Evolutionary conservation across 306 rosid species (phyloP), one percentile per base, ranked within the genome.

Genomic region (Cicer bijugum): DNA sequence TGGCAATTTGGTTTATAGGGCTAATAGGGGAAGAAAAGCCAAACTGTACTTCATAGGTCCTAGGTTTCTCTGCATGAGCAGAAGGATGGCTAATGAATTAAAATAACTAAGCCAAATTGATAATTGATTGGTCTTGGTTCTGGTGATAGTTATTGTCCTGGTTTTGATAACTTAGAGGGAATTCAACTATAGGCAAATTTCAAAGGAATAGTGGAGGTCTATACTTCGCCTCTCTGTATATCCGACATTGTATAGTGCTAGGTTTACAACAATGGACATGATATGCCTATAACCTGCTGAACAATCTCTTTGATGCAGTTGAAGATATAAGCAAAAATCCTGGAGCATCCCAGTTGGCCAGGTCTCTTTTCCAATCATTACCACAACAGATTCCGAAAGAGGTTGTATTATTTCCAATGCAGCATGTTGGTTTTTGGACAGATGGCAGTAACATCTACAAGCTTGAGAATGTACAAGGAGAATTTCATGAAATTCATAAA

Each of bases 231-330:
- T 17, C 69, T 42, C 38, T 64, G 51, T 64, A 40, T 42, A 42
- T 42, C 69, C 69, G 38, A 64, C 37, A 64, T 28, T 75, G 51
- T 69, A 6, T 67, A 55, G 71, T 77, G 80, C 57, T 80, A 68
- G 84, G 82, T 63, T 72, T 77, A 53, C 69, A 80, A 47, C 75
- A 77, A 78, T 70, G 81, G 67, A 77, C 75, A 74, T 19, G 53
- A 35, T 48, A 74, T 58, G 40, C 83, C 85, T 84, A 78, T 84
- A 77, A 81, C 79, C 74, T 12, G 57, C 75, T 84, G 74, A 78
- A 84, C 81, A 74, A 88, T 94, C 89, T 91, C 87, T 94, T 88
- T 89, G 89, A 67, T 91, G 97, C 97, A 91, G 98, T 89, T 93
- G 87, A 84, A 80, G 87, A 88, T 87, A 88, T 68, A 77, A 84